Evolutionary conservation across 192 early-diverging fungal species (phyloP).

Genomic region (Tieghemiomyces parasiticus): DNA sequence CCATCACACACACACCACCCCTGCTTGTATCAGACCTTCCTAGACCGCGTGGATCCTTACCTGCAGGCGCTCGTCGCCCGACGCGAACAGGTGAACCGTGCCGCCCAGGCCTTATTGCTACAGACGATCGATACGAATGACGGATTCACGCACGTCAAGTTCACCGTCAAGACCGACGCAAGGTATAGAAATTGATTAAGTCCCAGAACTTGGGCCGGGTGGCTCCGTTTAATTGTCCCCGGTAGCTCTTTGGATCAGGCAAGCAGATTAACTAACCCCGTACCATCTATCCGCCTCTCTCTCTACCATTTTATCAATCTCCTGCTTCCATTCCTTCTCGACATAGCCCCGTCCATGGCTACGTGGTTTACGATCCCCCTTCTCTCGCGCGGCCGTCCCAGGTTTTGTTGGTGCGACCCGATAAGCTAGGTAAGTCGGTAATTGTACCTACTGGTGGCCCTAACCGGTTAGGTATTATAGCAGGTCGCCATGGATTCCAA

Average conservation of each 20-base stretch:
- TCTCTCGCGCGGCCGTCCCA: not conserved
- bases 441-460: too few species aligned
- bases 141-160: not conserved
- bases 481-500: too few species aligned
- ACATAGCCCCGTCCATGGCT: not conserved
- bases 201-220: too few species aligned
- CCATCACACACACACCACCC: too few species aligned
- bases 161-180: not conserved
- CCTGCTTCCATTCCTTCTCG: not conserved
- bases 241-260: too few species aligned
- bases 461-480: too few species aligned
- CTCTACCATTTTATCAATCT: too few species aligned
- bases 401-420: not conserved
- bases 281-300: too few species aligned
- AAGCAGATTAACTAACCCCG: too few species aligned
- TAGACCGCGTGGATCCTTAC: conserved; percentile 16
- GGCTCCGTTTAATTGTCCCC: too few species aligned
- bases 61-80: conserved; percentile 16
- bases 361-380: not conserved
- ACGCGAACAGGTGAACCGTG: conserved; percentile 14
- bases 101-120: not conserved
- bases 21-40: conserved; percentile 15
- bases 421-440: not conserved
- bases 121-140: not conserved
- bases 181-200: too few species aligned